Percentiles rank a stretch among this genome's conserved stretches.
Conservation (phyloP, 208 protist genomes). For the Trichomonas gallinae region DNA sequence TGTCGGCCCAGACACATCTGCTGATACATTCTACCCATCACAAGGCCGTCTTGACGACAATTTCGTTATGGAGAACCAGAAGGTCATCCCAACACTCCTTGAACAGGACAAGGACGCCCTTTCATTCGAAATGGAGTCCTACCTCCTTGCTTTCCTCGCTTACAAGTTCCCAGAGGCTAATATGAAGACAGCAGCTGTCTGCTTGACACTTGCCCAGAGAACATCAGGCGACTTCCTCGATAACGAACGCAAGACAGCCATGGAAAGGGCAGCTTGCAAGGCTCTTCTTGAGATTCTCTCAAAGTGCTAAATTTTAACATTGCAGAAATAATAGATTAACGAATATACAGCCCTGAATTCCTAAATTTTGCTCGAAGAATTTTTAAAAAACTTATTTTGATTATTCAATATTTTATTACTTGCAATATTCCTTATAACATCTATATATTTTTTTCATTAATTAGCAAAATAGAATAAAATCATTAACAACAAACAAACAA, state of each 20-base stretch:
- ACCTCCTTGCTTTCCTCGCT: background rate
- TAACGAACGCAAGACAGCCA: background rate
- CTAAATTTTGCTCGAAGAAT: too few species aligned
- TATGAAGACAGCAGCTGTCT: background rate
- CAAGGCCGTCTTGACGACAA: background rate
- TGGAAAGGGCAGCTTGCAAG: background rate
- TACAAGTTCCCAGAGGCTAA: background rate
- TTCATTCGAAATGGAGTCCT: background rate
- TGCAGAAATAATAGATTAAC: too few species aligned
- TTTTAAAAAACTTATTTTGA: too few species aligned
- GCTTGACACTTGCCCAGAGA: background rate
- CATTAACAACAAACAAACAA: too few species aligned
- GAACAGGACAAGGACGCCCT: background rate
- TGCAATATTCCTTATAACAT: too few species aligned
- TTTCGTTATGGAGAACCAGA: background rate
- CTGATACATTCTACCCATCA: background rate
- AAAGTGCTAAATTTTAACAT: too few species aligned
- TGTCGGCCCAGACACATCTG: background rate
- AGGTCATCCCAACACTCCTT: background rate
- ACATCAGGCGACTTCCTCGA: background rate
- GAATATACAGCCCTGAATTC: too few species aligned
- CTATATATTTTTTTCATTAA: too few species aligned
- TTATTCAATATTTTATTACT: too few species aligned
- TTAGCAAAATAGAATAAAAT: too few species aligned
- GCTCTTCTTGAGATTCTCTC: background rate